Evolutionary conservation across 345 rosid genomes (phyloP).

Genomic region (Erucastrum elatum): DNA sequence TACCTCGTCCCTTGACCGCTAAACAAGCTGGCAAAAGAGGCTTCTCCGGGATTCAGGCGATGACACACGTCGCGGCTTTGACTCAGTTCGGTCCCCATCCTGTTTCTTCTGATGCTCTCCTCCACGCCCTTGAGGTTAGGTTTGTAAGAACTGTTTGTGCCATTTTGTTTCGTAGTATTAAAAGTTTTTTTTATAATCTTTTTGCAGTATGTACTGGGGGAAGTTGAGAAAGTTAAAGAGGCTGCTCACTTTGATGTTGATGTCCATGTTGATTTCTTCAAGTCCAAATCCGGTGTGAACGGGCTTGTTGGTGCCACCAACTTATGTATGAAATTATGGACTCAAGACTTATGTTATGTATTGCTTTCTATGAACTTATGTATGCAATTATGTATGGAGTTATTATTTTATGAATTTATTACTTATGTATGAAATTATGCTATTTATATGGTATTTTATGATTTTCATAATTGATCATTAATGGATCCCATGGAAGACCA

Average conservation of each 20-base stretch:
- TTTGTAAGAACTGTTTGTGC: neutral
- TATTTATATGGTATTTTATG: no score
- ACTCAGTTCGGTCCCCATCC: slow-evolving; percentile 85
- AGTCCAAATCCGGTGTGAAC: slow-evolving; percentile 64
- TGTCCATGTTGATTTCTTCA: slow-evolving; percentile 79
- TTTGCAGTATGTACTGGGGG: slow-evolving; percentile 36
- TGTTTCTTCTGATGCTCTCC: slow-evolving; percentile 79
- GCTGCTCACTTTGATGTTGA: slow-evolving; percentile 84
- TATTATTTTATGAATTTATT: no score
- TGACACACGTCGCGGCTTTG: slow-evolving; percentile 73
- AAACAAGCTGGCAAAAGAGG: slow-evolving; percentile 92
- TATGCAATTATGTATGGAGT: no score
- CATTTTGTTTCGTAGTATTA: neutral
- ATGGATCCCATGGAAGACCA: no score
- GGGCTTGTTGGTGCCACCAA: slow-evolving; percentile 28
- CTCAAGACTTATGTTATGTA: no score
- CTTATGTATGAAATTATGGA: no score
- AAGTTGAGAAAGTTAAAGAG: slow-evolving; percentile 8
- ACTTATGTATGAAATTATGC: no score
- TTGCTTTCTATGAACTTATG: no score
- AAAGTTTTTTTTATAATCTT: neutral
- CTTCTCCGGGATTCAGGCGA: slow-evolving; percentile 80
- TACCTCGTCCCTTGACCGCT: slow-evolving; percentile 70
- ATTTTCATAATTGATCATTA: no score
- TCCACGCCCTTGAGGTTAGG: slow-evolving; percentile 66